Percentiles rank a stretch among this genome's conserved stretches.
phyloP scores from a whole-genome alignment of 768 basidiomycete species.

The Amyloporia xantha region DNA sequence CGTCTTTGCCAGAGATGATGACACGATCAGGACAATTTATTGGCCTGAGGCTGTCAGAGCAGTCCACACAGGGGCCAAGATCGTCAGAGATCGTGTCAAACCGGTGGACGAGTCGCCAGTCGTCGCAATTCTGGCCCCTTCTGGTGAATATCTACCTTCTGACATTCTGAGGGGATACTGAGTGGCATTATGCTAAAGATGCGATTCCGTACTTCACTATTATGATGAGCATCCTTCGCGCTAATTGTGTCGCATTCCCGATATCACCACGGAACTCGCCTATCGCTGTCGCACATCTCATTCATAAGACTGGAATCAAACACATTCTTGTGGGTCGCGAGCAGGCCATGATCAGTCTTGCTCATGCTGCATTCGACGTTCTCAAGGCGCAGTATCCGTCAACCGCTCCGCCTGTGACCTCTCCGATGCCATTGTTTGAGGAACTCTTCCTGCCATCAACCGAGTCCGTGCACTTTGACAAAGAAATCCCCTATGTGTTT shows the following conservation, averaged over 20 bases:
- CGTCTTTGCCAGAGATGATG: constrained; percentile 14
- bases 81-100: constrained; percentile 11
- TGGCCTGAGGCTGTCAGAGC: constrained; percentile 23
- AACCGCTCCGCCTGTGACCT: not conserved
- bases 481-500: not conserved
- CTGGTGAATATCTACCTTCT: constrained; percentile 4
- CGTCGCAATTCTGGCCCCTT: constrained; percentile 20
- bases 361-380: constrained; percentile 14
- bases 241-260: constrained; percentile 24
- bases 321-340: constrained; percentile 27
- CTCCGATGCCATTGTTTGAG: constrained; percentile 15
- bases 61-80: constrained; percentile 20
- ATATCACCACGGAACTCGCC: constrained; percentile 30
- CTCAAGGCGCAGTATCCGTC: constrained; percentile 9
- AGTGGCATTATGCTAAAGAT: constrained; percentile 14
- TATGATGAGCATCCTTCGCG: constrained; percentile 14
- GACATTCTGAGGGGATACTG: not conserved
- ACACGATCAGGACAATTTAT: constrained; percentile 11
- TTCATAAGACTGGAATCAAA: constrained; percentile 14
- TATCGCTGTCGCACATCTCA: constrained; percentile 25
- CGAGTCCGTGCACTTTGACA: constrained; percentile 7
- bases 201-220: constrained; percentile 15
- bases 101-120: constrained; percentile 14
- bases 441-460: constrained; percentile 4
- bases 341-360: constrained; percentile 17